A percentile compares a stretch with the other conserved stretches of the same genome.
Evolutionary conservation across 2,329 filamentous ascomycete species (phyloP).

Genomic region (Fulvia fulva): DNA sequence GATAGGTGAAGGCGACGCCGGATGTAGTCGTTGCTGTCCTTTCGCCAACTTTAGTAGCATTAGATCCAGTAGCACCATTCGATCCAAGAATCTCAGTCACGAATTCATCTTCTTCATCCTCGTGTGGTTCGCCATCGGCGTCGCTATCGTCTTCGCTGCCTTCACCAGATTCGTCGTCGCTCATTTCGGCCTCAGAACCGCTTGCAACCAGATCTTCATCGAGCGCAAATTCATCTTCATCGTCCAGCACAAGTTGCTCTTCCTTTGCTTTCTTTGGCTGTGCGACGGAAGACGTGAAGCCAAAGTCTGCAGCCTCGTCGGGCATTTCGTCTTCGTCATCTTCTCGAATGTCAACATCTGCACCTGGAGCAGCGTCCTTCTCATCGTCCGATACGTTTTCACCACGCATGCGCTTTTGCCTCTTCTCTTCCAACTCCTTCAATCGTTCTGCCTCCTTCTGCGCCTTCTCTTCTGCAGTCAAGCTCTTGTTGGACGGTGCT

Average conservation of each 20-base stretch:
- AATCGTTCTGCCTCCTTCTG: conserved; percentile 73
- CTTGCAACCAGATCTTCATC: conserved; percentile 85
- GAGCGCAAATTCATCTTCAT: conserved; percentile 90
- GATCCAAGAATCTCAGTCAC: conserved; percentile 40
- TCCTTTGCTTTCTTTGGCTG: conserved; percentile 20
- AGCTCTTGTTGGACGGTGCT: conserved; percentile 79
- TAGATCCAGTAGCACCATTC: conserved; percentile 11
- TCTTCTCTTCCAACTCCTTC: conserved; percentile 76
- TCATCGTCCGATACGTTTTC: conserved; percentile 67
- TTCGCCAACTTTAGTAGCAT: conserved; percentile 36
- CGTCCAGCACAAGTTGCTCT: conserved; percentile 66
- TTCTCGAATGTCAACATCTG: conserved; percentile 25
- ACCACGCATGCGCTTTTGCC: conserved; percentile 81
- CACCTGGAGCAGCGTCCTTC: conserved; percentile 34
- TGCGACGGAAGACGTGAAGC: conserved; percentile 57
- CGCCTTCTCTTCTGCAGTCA: conserved; percentile 82
- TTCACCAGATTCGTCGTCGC: conserved; percentile 13
- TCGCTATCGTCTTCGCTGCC: conserved; percentile 14
- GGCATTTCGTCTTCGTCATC: conserved; percentile 38
- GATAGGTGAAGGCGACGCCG: conserved; percentile 72
- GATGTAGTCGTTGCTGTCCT: conserved; percentile 43
- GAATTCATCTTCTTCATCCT: conserved; percentile 48
- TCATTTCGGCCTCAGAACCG: conserved; percentile 55
- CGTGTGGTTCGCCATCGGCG: conserved; percentile 31
- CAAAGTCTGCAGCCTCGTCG: conserved; percentile 60